A percentile compares a stretch with the other conserved stretches of the same genome.
These are phyloP conservation scores for Penicillium rolfsii DNA, from an alignment of 2,329 filamentous ascomycete genomes.

Conservation along the genomic window DNA sequence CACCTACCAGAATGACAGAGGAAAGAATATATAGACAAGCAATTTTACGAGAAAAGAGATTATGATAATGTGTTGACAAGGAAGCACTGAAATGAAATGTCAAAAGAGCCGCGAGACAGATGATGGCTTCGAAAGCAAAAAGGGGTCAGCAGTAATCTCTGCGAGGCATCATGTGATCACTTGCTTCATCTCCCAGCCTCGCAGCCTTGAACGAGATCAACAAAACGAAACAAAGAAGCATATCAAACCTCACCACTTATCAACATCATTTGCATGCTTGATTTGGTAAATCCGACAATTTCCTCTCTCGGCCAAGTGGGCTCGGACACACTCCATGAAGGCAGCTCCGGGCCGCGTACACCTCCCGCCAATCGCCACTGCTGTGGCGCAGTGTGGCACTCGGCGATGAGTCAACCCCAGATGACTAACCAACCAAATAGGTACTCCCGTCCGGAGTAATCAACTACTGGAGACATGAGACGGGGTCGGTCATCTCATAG, in stretches of 20 bases:
- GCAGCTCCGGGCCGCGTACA: not conserved
- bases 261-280: not conserved
- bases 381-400: conserved; percentile 16
- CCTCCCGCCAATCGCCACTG: not conserved
- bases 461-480: too few species aligned
- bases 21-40: not conserved
- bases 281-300: not conserved
- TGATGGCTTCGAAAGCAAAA: not conserved
- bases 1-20: not conserved
- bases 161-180: not conserved
- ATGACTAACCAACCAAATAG: too few species aligned
- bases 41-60: not conserved
- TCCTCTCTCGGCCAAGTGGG: not conserved
- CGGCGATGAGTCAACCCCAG: conserved; percentile 10
- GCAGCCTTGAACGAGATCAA: not conserved
- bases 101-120: not conserved
- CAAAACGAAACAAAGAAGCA: not conserved
- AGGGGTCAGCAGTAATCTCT: not conserved
- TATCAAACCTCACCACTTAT: not conserved
- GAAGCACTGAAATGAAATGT: not conserved
- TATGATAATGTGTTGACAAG: not conserved
- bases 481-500: not conserved
- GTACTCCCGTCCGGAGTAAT: too few species aligned
- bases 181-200: not conserved
- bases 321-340: not conserved